Base-by-base conservation (phyloP, 441 rosid genomes). In the Gossypium laxum region DNA sequence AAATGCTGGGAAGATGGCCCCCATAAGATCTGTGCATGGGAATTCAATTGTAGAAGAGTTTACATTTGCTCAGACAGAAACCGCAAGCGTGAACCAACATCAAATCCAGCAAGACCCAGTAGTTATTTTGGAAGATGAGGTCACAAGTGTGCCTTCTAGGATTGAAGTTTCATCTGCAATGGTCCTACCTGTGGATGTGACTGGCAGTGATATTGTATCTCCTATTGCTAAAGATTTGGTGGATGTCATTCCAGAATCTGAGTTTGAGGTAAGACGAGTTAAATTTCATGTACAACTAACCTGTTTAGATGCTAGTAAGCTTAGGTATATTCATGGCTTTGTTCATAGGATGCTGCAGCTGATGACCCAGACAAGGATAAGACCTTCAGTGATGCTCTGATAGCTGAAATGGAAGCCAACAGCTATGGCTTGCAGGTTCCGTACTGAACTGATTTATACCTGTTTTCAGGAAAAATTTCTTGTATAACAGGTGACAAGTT, bases 331-430 rank as follows among this genome's bases (percentile, higher is more conserved):
- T 60, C 59, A 67, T 76, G 66, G 48, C 26, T 68, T 75, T 58
- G 52, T 63, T 30, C 19, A 54, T 73, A 89, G 96, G 87, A 82
- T 63, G 78, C 73, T 63, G 75, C 80, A 19, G 70, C 65, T 66
- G 82, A 74, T 74, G 76, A 1, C 50, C 73, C 12, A 67, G 75
- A 81, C 62, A 79, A 77, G 57, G 83, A 82, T 15, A 75, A 71
- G 22, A 75, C 74, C 38, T 77, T 78, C 17, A 80, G 81, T 59
- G 91, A 88, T 48, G 76, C 83, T 32, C 14, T 77, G 78, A 82
- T 84, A 58, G 92, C 83, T 78, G 93, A 91, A 87, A 86, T 89
- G 83, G 92, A 91, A 82, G 97, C 96, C 22, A 81, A 86, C 79
- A 83, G 77, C 63, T 91, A 87, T 71, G 93, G 97, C 38, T 84